Base-by-base conservation (phyloP, 257 asterid genomes). In the Ophiorrhiza pumila region DNA sequence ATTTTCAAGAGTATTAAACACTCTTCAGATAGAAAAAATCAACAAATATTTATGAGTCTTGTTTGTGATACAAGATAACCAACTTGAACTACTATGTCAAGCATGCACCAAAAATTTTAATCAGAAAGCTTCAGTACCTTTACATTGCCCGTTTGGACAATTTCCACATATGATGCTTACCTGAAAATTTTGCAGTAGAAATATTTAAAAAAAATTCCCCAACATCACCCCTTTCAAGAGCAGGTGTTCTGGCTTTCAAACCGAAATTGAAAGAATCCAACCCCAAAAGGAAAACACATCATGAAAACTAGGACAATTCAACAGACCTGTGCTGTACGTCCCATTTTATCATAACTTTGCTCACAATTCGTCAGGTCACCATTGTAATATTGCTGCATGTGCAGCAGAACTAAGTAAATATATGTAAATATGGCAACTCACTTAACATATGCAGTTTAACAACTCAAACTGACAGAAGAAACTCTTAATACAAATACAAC, bases 271-370 rank as follows among this genome's bases (percentile, higher is more conserved):
- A 60, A 31, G 34, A 53, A 29, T 46, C 47, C 11, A 71, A 50
- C 68, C 14, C 34, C 41, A 4, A 55, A 32, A 17, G 17, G 47
- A 57, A 68, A 60, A 76, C 39, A 49, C 13, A 23, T 15, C 35
- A 14, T 15, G 15, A 41, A 32, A 43, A 37, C 59, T 23, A 55
- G 1, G 37, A 52, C 17, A 35, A 22, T 76, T 22, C 15, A 42
- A 61, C 83, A 56, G 65, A 93, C 98, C 96, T 91, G 85, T 78
- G 97, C 91, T n/a, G 98, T 89, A 55, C 98, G 98, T 61, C 98
- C 98, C 89, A 93, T 69, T 86, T 94, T 91, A 78, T 94, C 98
- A 63, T 65, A 89, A 80, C 87, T 89, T 65, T 57, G 81, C 87
- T 94, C 98, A 59, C 98, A 93, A 61, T 85, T 81, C 80, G 62